Evolutionary conservation across 768 basidiomycete genomes (phyloP).

Genomic region (Tubosaeta brunneosetosa): DNA sequence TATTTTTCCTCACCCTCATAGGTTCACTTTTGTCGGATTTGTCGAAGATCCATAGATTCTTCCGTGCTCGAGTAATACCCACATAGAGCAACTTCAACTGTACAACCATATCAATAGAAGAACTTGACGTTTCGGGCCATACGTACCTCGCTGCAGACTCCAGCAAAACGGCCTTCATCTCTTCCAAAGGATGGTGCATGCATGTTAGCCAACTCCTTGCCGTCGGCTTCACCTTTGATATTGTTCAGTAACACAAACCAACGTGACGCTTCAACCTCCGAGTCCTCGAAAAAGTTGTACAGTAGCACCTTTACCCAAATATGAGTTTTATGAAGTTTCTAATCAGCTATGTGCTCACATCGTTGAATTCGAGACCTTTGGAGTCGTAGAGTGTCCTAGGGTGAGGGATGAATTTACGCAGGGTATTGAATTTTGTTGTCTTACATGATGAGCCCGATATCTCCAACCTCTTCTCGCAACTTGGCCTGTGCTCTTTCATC

Average conservation of each 20-base stretch:
- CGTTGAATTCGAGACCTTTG: conserved; percentile 28
- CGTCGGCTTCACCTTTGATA: conserved; percentile 21
- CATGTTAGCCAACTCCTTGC: conserved; percentile 8
- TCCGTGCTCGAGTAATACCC: conserved; percentile 64
- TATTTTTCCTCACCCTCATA: conserved; percentile 41
- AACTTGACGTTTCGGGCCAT: background rate
- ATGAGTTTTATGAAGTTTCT: background rate
- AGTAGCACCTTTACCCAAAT: conserved; percentile 50
- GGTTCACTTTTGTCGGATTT: conserved; percentile 50
- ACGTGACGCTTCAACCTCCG: conserved; percentile 42
- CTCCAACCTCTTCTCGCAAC: conserved; percentile 50
- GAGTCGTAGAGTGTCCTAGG: conserved; percentile 31
- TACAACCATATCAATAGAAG: background rate
- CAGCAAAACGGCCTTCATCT: conserved; percentile 45
- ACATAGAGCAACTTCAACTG: conserved; percentile 69
- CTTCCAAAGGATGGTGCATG: conserved; percentile 43
- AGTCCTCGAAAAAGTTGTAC: conserved; percentile 44
- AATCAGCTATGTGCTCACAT: conserved; percentile 2
- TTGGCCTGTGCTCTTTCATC: conserved; percentile 47
- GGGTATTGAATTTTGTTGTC: conserved; percentile 11
- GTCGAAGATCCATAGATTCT: conserved; percentile 68
- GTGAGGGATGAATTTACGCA: background rate
- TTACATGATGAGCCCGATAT: conserved; percentile 57
- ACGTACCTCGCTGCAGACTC: conserved; percentile 55
- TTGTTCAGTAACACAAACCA: conserved; percentile 58